Conservation (phyloP, 2,329 filamentous ascomycete species). For the Trichoderma sp. region DNA sequence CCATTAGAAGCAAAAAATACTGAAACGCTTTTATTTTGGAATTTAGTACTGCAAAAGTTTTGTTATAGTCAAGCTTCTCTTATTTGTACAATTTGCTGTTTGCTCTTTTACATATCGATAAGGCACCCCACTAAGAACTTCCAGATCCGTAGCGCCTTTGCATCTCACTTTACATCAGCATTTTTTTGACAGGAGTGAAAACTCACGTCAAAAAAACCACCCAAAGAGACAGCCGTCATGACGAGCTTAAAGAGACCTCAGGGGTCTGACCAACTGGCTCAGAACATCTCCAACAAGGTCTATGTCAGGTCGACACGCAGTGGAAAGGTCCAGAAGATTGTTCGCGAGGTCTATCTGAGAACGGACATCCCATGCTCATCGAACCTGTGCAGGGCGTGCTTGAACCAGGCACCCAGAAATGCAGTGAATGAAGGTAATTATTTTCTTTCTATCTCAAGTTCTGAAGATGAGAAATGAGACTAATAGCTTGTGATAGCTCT, state of each 20-base stretch:
- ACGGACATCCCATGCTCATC: slow-evolving; percentile 98
- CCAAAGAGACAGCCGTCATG: slow-evolving; percentile 43
- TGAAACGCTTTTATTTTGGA: not conserved
- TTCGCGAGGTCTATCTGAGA: slow-evolving; percentile 90
- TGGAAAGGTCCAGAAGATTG: slow-evolving; percentile 98
- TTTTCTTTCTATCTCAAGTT: not conserved
- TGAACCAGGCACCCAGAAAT: slow-evolving; percentile 71
- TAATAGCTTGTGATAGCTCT: slow-evolving; percentile 50
- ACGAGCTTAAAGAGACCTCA: slow-evolving; percentile 62
- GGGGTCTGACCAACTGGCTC: slow-evolving; percentile 52
- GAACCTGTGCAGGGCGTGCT: slow-evolving; percentile 75
- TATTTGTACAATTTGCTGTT: not conserved
- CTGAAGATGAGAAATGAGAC: not conserved
- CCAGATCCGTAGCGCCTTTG: not conserved
- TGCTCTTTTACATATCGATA: slow-evolving; percentile 18
- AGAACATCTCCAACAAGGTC: slow-evolving; percentile 89
- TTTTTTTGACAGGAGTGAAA: slow-evolving; percentile 12
- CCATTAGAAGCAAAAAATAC: not conserved
- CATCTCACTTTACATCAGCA: slow-evolving; percentile 17
- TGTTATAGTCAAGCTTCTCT: not conserved
- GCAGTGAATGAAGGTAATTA: slow-evolving; percentile 69
- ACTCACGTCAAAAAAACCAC: not conserved
- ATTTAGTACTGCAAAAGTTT: not conserved
- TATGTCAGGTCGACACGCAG: slow-evolving; percentile 92
- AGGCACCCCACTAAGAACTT: slow-evolving; percentile 15